A percentile compares a stretch with the other conserved stretches of the same genome.
phyloP scores from a whole-genome alignment of 177 flowering plant genomes.

The Vitis hybrid region DNA sequence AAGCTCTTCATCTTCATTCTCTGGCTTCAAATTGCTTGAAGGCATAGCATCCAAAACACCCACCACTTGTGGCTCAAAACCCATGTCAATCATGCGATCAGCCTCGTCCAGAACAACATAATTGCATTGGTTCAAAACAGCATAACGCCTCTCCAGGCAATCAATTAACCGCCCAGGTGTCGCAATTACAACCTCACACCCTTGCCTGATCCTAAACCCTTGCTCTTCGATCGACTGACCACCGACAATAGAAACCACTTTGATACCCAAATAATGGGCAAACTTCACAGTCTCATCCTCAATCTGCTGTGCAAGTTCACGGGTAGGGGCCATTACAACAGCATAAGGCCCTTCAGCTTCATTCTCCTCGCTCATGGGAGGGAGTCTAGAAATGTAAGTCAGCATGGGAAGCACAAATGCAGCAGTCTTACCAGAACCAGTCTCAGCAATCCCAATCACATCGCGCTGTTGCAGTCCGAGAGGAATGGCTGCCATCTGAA shows the following conservation, averaged over 20 bases:
- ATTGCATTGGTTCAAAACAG: constrained; percentile 71
- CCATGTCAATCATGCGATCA: constrained; percentile 85
- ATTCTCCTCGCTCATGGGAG: constrained; percentile 73
- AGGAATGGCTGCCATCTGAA: constrained; percentile 88
- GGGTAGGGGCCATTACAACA: constrained; percentile 84
- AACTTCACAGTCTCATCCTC: constrained; percentile 81
- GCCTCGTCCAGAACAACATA: constrained; percentile 93
- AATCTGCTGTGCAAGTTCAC: constrained; percentile 82
- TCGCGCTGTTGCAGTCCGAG: constrained; percentile 79
- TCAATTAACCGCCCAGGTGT: constrained; percentile 82
- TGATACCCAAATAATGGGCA: constrained; percentile 69
- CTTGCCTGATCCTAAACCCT: constrained; percentile 72
- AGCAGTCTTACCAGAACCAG: constrained; percentile 86
- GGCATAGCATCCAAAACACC: constrained; percentile 91
- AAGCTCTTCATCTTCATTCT: constrained; percentile 88
- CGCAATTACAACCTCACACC: constrained; percentile 83
- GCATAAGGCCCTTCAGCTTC: constrained; percentile 87
- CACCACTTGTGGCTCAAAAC: constrained; percentile 79
- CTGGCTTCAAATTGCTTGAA: constrained; percentile 80
- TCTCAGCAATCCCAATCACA: constrained; percentile 83
- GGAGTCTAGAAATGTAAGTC: constrained; percentile 61
- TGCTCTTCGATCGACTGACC: constrained; percentile 89
- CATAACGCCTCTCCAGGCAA: constrained; percentile 75
- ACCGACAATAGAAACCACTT: constrained; percentile 78
- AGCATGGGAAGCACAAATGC: constrained; percentile 88